Conservation (phyloP, 192 early-diverging fungal species). For the Coemansia sp. region DNA sequence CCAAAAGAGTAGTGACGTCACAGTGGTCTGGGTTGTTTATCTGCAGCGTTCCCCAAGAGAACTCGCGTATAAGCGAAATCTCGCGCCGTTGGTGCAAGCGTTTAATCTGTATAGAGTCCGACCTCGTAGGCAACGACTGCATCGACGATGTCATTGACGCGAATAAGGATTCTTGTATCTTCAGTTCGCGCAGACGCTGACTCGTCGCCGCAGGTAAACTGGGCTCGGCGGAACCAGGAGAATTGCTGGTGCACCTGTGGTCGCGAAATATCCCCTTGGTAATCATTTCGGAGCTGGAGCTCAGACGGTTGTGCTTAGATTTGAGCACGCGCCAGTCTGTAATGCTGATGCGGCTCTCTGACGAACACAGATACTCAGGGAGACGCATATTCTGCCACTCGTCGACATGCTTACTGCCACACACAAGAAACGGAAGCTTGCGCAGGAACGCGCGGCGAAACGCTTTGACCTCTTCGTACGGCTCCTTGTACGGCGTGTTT, state of each 20-base stretch:
- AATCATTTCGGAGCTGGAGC: constrained; percentile 19
- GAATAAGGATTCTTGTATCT: neutral
- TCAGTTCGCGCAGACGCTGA: constrained; percentile 1
- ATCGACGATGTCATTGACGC: constrained; percentile 10
- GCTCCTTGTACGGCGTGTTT: constrained; percentile 17
- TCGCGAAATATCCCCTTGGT: constrained; percentile 38
- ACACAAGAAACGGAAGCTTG: constrained; percentile 28
- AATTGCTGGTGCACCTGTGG: neutral
- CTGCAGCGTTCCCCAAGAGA: constrained; percentile 90
- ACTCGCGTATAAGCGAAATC: constrained; percentile 76
- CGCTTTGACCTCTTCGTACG: constrained; percentile 1
- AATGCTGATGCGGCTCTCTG: constrained; percentile 25
- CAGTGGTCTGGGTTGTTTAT: constrained; percentile 90
- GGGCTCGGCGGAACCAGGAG: neutral
- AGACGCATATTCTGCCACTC: constrained; percentile 51
- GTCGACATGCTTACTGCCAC: constrained; percentile 46
- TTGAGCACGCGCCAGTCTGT: constrained; percentile 42
- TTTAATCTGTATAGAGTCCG: constrained; percentile 22
- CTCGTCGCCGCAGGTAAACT: neutral
- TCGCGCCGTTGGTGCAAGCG: constrained; percentile 35
- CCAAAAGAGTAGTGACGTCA: constrained; percentile 85
- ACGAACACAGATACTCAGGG: constrained; percentile 30
- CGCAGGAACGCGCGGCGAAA: constrained; percentile 12
- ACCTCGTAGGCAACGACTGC: constrained; percentile 8
- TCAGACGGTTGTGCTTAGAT: constrained; percentile 28